Conservation (phyloP, 2,329 filamentous ascomycete species). For the Pleochaeta shiraiana region DNA sequence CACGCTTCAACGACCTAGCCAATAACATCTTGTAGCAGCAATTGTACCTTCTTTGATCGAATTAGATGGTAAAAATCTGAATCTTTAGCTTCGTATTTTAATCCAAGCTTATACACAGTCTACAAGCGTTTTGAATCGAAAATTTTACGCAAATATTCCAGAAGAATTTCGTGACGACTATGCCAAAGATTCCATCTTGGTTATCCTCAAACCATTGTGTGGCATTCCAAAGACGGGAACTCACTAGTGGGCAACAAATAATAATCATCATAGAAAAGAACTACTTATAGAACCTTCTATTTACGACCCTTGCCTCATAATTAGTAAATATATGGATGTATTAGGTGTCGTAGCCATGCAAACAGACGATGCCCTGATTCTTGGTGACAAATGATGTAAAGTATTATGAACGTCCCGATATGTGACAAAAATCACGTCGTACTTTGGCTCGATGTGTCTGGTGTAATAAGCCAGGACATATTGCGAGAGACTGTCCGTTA, state of each 20-base stretch:
- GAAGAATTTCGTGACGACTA: neutral
- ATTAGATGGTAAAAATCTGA: neutral
- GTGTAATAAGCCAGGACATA: neutral
- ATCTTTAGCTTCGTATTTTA: neutral
- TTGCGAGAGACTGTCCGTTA: neutral
- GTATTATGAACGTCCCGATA: too few relatives aligned
- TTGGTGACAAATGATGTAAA: too few relatives aligned
- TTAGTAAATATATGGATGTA: neutral
- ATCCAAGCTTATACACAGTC: neutral
- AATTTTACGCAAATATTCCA: neutral
- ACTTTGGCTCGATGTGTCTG: neutral
- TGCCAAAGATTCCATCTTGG: neutral
- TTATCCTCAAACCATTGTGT: neutral
- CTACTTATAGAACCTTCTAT: neutral
- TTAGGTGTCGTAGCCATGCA: neutral
- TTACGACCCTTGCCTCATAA: neutral
- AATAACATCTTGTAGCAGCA: neutral
- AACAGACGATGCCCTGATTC: neutral
- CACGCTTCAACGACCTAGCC: neutral
- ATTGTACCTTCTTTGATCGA: neutral
- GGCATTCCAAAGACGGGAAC: neutral
- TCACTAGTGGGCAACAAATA: neutral
- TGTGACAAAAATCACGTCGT: too few relatives aligned
- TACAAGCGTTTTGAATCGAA: neutral
- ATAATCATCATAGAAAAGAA: neutral